Conservation (phyloP, 306 rosid genomes). For the Trifolium repens region DNA sequence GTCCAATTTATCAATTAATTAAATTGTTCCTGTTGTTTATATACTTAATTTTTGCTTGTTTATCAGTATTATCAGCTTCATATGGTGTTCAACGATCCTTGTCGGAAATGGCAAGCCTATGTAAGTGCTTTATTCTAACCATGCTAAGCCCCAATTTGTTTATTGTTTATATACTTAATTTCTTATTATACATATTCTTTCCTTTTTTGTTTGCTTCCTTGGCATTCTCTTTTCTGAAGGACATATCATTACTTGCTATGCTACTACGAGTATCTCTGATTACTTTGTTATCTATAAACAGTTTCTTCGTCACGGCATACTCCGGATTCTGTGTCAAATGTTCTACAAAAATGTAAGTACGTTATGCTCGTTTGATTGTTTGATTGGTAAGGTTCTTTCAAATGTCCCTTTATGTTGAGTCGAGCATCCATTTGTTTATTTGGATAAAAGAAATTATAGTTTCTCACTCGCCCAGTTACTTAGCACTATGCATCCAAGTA, state of each 20-base stretch:
- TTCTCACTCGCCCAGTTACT: not conserved
- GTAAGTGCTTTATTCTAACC: constrained; percentile 50
- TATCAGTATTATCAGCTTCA: constrained; percentile 72
- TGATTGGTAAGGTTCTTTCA: not conserved
- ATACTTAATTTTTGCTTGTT: constrained; percentile 13
- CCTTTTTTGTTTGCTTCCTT: not conserved
- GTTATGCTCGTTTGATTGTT: not conserved
- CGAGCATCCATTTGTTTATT: not conserved
- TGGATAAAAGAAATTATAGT: not conserved
- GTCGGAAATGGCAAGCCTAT: constrained; percentile 44
- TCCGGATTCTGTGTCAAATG: constrained; percentile 44
- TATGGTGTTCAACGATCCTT: constrained; percentile 69
- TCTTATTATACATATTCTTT: not conserved
- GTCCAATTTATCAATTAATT: no score
- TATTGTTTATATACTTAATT: no score
- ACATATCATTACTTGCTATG: not conserved
- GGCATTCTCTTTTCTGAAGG: not conserved
- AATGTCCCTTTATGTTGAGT: not conserved
- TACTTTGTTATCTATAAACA: constrained; percentile 48
- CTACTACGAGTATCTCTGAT: constrained; percentile 28
- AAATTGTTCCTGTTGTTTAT: not conserved
- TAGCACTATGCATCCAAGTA: not conserved
- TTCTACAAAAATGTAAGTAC: constrained; percentile 61
- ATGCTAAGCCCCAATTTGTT: not conserved
- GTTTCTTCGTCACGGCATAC: constrained; percentile 51